Base-by-base conservation (phyloP, 140 eudicot species). In the Bidens hawaiensis region DNA sequence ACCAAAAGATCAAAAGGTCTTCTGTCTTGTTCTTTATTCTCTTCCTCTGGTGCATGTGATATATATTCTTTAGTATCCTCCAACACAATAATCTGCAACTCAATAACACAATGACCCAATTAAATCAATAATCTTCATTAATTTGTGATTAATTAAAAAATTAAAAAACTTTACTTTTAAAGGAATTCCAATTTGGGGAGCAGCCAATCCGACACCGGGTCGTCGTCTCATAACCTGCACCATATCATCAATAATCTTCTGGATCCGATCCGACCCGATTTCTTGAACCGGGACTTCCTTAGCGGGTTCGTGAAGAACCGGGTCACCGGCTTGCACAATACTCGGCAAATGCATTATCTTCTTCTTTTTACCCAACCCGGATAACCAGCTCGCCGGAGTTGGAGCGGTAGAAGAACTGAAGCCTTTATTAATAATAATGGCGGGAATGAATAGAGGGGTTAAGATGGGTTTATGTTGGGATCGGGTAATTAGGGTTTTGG, bases 1-100 rank as follows among this genome's bases (percentile, higher is more conserved):
- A 90, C 97, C 94, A 84, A 58, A 70, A 90, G 97, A 82, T 90
- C 94, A 74, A 84, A 87, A 13, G 96, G 83, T 3, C 75, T 80
- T 12, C 96, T 67, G 45, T 80, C 91, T 17, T 83, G 88, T 50
- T 79, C 83, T 70, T 80, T 76, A 28, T 21, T 78, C 78, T 87
- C 96, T 68, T 82, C 84, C 75, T 84, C 84, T 14, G 86, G 84
- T 14, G 75, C 78, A 68, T 87, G 81, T 11, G 87, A 66, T 48
- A 91, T 82, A 52, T 71, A 82, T 28, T 86, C 90, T 70, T 72
- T 65, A 5, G 78, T 74, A 45, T 91, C 95, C 79, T 91, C 96
- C 80, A 87, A 52, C 59, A 84, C 96, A 82, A 87, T 82, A 19
- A 90, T 87, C 97, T 83, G 81, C 25, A 24, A 63, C 18, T 64